Conservation (phyloP, 768 basidiomycete species). For the Hypholoma sublateritium region DNA sequence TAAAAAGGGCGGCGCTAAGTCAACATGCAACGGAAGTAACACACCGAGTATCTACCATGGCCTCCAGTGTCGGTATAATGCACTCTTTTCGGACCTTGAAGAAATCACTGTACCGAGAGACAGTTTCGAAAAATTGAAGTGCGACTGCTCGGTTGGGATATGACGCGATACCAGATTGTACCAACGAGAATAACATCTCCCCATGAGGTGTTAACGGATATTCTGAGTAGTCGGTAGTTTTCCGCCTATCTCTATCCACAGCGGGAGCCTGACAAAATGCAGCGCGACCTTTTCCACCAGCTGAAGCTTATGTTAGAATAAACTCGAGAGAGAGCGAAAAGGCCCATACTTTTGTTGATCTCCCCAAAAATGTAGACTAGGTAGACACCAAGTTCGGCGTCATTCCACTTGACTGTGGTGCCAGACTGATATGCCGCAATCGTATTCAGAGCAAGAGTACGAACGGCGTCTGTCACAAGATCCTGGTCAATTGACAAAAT, state of each 20-base stretch:
- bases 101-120: conserved; percentile 91
- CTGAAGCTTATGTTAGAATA: conserved; percentile 29
- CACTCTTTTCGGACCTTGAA: conserved; percentile 92
- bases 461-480: conserved; percentile 78
- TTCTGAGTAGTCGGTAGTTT: conserved; percentile 67
- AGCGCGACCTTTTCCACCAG: conserved; percentile 76
- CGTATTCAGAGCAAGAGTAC: conserved; percentile 70
- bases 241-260: conserved; percentile 67
- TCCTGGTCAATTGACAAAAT: conserved; percentile 83
- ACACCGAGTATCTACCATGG: conserved; percentile 82
- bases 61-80: conserved; percentile 83
- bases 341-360: conserved; percentile 75
- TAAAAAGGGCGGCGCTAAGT: neutral
- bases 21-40: conserved; percentile 18
- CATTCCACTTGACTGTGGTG: conserved; percentile 77
- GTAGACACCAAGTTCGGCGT: conserved; percentile 92
- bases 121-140: conserved; percentile 92
- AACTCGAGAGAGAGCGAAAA: neutral
- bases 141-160: conserved; percentile 85
- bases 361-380: conserved; percentile 94
- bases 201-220: conserved; percentile 90
- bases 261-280: conserved; percentile 82
- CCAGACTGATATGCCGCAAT: conserved; percentile 70
- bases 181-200: conserved; percentile 82
- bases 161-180: conserved; percentile 77